Percentiles rank a stretch among this genome's conserved stretches.
Conservation (phyloP, 768 basidiomycete species). For the Termitomyces sp. region DNA sequence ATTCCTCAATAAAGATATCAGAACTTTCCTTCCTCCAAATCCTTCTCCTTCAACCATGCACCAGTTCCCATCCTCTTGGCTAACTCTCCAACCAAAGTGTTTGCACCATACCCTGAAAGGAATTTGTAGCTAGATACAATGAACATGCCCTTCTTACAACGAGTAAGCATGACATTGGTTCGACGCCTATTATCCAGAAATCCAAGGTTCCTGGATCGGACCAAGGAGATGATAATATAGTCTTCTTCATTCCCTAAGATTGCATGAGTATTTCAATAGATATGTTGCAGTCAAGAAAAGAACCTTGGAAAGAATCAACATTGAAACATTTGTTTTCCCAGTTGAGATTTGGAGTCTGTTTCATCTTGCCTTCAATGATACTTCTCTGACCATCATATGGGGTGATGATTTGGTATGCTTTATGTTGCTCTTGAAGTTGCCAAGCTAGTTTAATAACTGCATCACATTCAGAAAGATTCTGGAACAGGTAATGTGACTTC, state of each 20-base stretch:
- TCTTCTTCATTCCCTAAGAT: slow-evolving; percentile 77
- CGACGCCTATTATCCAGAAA: slow-evolving; percentile 63
- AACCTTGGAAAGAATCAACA: slow-evolving; percentile 85
- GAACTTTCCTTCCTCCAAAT: slow-evolving; percentile 33
- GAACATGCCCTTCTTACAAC: slow-evolving; percentile 76
- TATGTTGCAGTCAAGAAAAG: not conserved
- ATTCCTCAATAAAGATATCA: slow-evolving; percentile 3
- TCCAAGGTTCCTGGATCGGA: slow-evolving; percentile 47
- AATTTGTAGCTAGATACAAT: slow-evolving; percentile 63
- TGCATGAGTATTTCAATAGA: not conserved
- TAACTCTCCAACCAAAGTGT: slow-evolving; percentile 40
- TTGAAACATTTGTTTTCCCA: slow-evolving; percentile 77
- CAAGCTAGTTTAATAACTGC: slow-evolving; percentile 52
- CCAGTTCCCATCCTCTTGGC: slow-evolving; percentile 28
- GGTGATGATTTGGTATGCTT: slow-evolving; percentile 63
- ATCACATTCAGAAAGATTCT: slow-evolving; percentile 61
- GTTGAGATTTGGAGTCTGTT: slow-evolving; percentile 35
- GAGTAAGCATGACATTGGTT: slow-evolving; percentile 85
- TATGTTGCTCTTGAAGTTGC: slow-evolving; percentile 44
- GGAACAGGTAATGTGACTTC: not conserved
- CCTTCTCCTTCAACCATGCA: slow-evolving; percentile 33
- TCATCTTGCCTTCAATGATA: slow-evolving; percentile 51
- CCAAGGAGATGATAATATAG: slow-evolving; percentile 68
- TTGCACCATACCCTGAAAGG: slow-evolving; percentile 45
- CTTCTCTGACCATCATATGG: slow-evolving; percentile 76